phyloP scores from a whole-genome alignment of 305 asterid species.

The Fraxinus velutina region DNA sequence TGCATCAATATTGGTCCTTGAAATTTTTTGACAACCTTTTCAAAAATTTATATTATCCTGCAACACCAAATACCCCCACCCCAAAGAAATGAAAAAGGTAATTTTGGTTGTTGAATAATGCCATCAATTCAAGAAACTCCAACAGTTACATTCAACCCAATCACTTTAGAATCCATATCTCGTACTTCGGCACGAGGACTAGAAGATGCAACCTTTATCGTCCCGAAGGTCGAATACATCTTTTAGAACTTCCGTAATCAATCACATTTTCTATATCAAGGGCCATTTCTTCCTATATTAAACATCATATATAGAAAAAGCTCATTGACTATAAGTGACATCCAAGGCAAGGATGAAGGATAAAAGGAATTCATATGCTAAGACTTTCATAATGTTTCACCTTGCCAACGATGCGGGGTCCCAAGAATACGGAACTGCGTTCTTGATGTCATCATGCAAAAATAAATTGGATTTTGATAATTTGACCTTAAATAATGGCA shows the following conservation, averaged over 20 bases:
- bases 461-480: constrained; percentile 45
- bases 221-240: neutral
- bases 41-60: neutral
- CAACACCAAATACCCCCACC: neutral
- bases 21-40: neutral
- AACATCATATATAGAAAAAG: neutral
- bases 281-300: neutral
- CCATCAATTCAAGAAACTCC: constrained; percentile 3
- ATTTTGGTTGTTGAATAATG: neutral
- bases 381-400: constrained; percentile 35
- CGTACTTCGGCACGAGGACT: neutral
- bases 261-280: neutral
- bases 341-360: neutral
- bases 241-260: neutral
- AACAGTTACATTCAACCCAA: neutral
- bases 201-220: neutral
- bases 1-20: neutral
- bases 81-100: neutral
- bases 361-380: constrained; percentile 6
- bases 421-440: constrained; percentile 93
- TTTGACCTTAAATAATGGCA: constrained; percentile 59
- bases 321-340: neutral
- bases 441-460: constrained; percentile 67
- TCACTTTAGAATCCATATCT: neutral
- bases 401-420: constrained; percentile 93